These are phyloP conservation scores for Paraconiothyrium sp. DNA, from an alignment of 2,329 filamentous ascomycete species.

Conservation along the genomic window DNA sequence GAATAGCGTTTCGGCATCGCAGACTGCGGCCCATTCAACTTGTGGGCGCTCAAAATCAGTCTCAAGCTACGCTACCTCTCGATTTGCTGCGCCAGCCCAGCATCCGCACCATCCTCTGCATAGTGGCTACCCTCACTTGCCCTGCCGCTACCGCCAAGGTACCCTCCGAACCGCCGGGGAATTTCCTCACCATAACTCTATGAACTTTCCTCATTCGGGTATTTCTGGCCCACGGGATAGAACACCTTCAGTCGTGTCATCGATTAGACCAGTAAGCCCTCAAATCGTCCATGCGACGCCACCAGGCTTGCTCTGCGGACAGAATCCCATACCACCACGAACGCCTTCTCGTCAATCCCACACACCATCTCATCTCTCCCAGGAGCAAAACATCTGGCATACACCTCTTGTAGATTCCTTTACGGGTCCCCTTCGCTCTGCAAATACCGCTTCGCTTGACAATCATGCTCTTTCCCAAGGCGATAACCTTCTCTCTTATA, in stretches of 20 bases:
- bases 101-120: not conserved
- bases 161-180: not conserved
- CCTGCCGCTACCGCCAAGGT: not conserved
- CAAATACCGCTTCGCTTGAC: conserved; percentile 9
- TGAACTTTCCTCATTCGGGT: not conserved
- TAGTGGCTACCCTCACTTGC: not conserved
- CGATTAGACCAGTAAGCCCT: not conserved
- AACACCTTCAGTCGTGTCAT: not conserved
- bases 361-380: not conserved
- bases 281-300: not conserved
- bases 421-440: conserved; percentile 10
- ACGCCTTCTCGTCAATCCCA: not conserved
- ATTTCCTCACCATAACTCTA: not conserved
- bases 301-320: not conserved
- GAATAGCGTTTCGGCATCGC: not conserved
- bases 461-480: conserved; percentile 14
- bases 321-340: not conserved
- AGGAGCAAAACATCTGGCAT: not conserved
- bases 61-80: not conserved
- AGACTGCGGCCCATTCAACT: not conserved
- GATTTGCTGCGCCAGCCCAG: not conserved
- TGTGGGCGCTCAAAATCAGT: not conserved
- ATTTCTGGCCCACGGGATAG: not conserved
- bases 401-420: conserved; percentile 1
- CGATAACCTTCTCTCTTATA: conserved; percentile 5